These are phyloP conservation scores for Dentipellis fragilis DNA, from an alignment of 768 basidiomycete genomes.

Conservation along the genomic window DNA sequence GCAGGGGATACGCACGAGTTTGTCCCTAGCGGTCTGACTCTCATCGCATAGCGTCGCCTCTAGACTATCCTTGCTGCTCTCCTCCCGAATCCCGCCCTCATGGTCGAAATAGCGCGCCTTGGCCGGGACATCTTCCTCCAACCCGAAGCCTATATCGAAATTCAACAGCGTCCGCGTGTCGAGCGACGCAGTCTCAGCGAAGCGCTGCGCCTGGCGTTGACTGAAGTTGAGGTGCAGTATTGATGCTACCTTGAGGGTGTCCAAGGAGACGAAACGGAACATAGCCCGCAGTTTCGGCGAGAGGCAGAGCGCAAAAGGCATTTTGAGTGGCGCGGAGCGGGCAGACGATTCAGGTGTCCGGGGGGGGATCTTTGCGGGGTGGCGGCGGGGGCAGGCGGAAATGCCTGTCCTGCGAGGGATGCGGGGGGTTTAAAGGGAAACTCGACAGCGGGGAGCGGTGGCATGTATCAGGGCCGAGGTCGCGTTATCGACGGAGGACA, in stretches of 20 bases:
- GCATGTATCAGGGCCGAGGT: too few relatives aligned
- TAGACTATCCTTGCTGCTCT: not conserved
- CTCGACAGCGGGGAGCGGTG: too few relatives aligned
- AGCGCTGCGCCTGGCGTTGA: not conserved
- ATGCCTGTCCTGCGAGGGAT: too few relatives aligned
- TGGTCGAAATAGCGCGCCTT: not conserved
- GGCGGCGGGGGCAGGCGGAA: too few relatives aligned
- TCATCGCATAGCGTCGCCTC: not conserved
- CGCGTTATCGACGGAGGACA: too few relatives aligned
- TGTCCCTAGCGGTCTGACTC: not conserved
- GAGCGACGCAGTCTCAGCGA: not conserved
- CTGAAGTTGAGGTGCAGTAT: not conserved
- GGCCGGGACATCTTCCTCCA: not conserved
- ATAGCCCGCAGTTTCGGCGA: not conserved
- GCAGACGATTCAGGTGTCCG: too few relatives aligned
- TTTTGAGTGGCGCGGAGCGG: too few relatives aligned
- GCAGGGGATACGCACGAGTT: too few relatives aligned
- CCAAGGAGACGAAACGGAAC: not conserved
- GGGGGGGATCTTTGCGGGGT: too few relatives aligned
- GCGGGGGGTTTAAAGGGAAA: too few relatives aligned
- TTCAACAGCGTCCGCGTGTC: not conserved
- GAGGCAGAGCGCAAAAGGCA: not conserved
- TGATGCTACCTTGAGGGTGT: not conserved
- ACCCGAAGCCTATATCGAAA: not conserved
- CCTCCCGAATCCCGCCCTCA: not conserved